phyloP scores from a whole-genome alignment of 306 rosid genomes.

The Casuarina equisetifolia region DNA sequence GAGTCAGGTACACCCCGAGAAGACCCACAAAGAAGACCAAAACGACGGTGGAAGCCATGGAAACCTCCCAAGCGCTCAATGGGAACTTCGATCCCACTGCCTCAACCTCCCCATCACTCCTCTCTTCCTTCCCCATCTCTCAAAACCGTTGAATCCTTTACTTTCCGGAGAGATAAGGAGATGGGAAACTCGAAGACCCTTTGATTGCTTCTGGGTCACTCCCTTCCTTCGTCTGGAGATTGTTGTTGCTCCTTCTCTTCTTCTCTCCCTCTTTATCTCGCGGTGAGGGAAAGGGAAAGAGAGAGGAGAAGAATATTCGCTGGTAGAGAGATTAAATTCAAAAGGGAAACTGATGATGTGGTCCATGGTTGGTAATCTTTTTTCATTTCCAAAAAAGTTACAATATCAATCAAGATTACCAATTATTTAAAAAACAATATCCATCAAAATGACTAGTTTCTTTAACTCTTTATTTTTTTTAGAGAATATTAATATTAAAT shows the following conservation, averaged over 20 bases:
- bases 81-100: not conserved
- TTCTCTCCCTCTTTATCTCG: not conserved
- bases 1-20: constrained; percentile 69
- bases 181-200: not conserved
- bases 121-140: not conserved
- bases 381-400: not conserved
- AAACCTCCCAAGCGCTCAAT: constrained; percentile 48
- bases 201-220: not conserved
- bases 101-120: constrained; percentile 13
- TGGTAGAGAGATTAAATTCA: not conserved
- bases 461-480: too few relatives aligned
- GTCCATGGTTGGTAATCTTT: too few relatives aligned
- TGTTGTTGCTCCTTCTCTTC: not conserved
- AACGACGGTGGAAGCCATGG: constrained; percentile 62
- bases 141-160: not conserved
- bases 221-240: too few relatives aligned
- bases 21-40: constrained; percentile 56
- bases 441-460: too few relatives aligned
- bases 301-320: constrained; percentile 23
- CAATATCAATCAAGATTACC: too few relatives aligned
- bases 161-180: constrained; percentile 6
- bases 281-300: not conserved
- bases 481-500: too few relatives aligned
- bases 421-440: too few relatives aligned
- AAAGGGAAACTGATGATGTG: not conserved